phyloP scores from a whole-genome alignment of 768 basidiomycete genomes.

The Calocybe cyanea region DNA sequence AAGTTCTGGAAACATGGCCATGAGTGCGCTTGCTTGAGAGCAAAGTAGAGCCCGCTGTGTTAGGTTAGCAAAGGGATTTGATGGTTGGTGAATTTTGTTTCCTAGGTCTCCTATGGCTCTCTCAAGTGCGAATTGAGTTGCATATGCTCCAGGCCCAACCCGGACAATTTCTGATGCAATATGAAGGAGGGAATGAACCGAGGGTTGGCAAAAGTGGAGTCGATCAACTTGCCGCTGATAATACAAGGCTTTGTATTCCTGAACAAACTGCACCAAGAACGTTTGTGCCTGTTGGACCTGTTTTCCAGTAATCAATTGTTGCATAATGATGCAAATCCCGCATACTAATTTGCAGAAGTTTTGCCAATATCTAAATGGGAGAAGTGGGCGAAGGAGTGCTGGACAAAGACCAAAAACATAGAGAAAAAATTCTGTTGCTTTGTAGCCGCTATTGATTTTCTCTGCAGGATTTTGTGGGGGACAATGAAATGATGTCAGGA shows the following conservation, averaged over 20 bases:
- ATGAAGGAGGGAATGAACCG: slow-evolving; percentile 29
- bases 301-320: background rate
- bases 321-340: slow-evolving; percentile 6
- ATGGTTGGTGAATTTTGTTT: slow-evolving; percentile 11
- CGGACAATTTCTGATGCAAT: slow-evolving; percentile 18
- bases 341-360: slow-evolving; percentile 9
- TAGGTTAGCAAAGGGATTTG: slow-evolving; percentile 15
- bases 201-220: slow-evolving; percentile 31
- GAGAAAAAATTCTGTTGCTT: slow-evolving; percentile 18
- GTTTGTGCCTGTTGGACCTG: background rate
- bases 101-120: slow-evolving; percentile 10
- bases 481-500: slow-evolving; percentile 16
- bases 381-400: slow-evolving; percentile 4
- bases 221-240: slow-evolving; percentile 18
- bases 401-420: slow-evolving; percentile 13
- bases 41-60: background rate
- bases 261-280: slow-evolving; percentile 21
- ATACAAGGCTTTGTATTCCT: slow-evolving; percentile 34
- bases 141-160: slow-evolving; percentile 18
- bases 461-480: slow-evolving; percentile 32
- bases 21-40: slow-evolving; percentile 10
- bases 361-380: slow-evolving; percentile 2
- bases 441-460: slow-evolving; percentile 33
- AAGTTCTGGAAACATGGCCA: slow-evolving; percentile 7
- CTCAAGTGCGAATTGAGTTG: slow-evolving; percentile 17